Percentiles rank a stretch among this genome's conserved stretches.
phyloP scores from a whole-genome alignment of 2,329 filamentous ascomycete genomes.

The Chalara sp. region DNA sequence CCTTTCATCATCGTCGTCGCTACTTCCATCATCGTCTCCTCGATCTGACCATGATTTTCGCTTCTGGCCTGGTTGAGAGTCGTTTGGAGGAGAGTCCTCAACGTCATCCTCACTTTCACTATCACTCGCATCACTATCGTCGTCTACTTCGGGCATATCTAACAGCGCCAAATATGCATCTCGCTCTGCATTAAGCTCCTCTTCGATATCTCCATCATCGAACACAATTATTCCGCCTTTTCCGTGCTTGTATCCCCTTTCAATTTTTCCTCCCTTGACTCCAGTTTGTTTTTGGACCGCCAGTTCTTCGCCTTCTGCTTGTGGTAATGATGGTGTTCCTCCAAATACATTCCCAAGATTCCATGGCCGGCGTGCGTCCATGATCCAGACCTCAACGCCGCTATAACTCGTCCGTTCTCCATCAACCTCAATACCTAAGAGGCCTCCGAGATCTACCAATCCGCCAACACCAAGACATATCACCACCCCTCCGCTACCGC shows the following conservation, averaged over 20 bases:
- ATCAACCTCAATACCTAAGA: slow-evolving; percentile 68
- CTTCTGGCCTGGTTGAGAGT: slow-evolving; percentile 54
- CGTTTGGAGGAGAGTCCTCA: slow-evolving; percentile 39
- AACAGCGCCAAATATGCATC: slow-evolving; percentile 80
- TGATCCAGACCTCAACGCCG: slow-evolving; percentile 90
- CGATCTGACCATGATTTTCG: slow-evolving; percentile 73
- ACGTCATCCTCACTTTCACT: slow-evolving; percentile 47
- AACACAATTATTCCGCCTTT: slow-evolving; percentile 88
- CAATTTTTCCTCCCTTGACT: slow-evolving; percentile 66
- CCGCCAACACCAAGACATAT: slow-evolving; percentile 91
- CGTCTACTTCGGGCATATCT: slow-evolving; percentile 79
- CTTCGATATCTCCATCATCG: slow-evolving; percentile 92
- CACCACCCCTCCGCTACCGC: slow-evolving; percentile 81
- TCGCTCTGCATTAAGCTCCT: slow-evolving; percentile 66
- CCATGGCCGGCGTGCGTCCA: slow-evolving; percentile 89
- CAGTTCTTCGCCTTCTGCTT: slow-evolving; percentile 35
- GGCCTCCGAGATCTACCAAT: slow-evolving; percentile 76
- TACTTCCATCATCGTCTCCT: slow-evolving; percentile 58
- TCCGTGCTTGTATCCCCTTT: slow-evolving; percentile 65
- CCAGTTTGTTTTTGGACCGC: slow-evolving; percentile 50
- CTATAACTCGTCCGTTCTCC: slow-evolving; percentile 61
- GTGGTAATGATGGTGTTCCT: slow-evolving; percentile 47
- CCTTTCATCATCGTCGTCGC: slow-evolving; percentile 67
- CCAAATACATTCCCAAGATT: slow-evolving; percentile 92
- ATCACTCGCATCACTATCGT: slow-evolving; percentile 48